phyloP scores from a whole-genome alignment of 2,329 filamentous ascomycete species.

The Ascochyta koolunga region DNA sequence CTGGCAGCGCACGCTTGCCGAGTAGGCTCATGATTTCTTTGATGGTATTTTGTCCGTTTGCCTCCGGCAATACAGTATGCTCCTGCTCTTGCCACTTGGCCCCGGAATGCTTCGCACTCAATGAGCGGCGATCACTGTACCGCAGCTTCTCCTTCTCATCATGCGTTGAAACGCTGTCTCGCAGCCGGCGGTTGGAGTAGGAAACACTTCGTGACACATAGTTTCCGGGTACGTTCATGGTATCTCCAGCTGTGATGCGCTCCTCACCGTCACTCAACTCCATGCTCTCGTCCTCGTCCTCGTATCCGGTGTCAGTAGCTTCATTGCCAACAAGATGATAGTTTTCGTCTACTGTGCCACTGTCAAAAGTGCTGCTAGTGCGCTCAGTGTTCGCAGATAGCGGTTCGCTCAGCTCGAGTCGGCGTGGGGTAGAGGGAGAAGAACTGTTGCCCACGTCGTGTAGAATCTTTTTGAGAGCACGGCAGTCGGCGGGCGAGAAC shows the following conservation, averaged over 20 bases:
- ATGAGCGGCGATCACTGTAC: background rate
- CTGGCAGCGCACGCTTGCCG: background rate
- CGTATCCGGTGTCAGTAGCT: slow-evolving; percentile 16
- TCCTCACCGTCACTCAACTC: slow-evolving; percentile 17
- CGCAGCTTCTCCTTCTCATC: slow-evolving; percentile 1
- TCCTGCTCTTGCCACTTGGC: background rate
- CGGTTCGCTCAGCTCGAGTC: background rate
- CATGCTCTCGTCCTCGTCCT: slow-evolving; percentile 28
- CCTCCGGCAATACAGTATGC: background rate
- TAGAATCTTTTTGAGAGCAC: slow-evolving; percentile 19
- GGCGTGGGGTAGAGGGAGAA: background rate
- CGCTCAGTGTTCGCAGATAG: background rate
- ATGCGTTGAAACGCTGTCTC: slow-evolving; percentile 5
- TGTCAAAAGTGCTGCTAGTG: background rate
- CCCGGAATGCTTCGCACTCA: background rate
- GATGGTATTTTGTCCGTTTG: background rate
- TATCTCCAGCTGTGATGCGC: background rate
- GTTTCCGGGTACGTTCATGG: background rate
- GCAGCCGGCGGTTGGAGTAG: background rate
- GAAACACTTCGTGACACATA: background rate
- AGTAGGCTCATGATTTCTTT: background rate
- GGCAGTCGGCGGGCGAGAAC: slow-evolving; percentile 20
- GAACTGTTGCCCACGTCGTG: slow-evolving; percentile 3
- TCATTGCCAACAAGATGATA: slow-evolving; percentile 10
- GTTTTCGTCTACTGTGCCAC: background rate